Percentiles rank a stretch among this genome's conserved stretches.
These are phyloP conservation scores for Cyclotella distinguenda DNA, from an alignment of 108 stramenopile species.

Conservation along the genomic window DNA sequence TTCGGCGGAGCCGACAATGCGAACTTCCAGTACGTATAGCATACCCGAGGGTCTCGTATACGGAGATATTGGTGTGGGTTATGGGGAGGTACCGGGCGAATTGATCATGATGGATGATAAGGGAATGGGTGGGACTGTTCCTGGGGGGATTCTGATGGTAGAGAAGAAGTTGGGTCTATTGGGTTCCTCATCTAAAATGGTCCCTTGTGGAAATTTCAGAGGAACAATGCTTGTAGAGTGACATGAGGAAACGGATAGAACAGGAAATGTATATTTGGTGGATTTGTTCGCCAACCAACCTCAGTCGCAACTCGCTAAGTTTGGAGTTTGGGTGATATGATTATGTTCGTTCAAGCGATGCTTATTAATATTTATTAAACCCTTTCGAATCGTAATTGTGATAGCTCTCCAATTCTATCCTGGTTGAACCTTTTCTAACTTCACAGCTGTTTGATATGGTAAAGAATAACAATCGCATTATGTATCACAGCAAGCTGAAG, in stretches of 20 bases:
- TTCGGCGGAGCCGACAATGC: slow-evolving; percentile 49
- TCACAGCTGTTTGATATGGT: too few species aligned
- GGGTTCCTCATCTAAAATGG: slow-evolving; percentile 57
- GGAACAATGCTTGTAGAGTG: slow-evolving; percentile 20
- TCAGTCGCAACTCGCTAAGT: too few species aligned
- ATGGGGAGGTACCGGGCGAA: slow-evolving; percentile 51
- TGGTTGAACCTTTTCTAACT: too few species aligned
- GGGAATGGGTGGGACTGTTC: slow-evolving; percentile 30
- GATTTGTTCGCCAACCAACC: too few species aligned
- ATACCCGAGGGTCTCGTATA: slow-evolving; percentile 78
- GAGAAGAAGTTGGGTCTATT: slow-evolving; percentile 74
- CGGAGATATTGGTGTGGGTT: slow-evolving; percentile 60
- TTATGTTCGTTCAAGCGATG: too few species aligned
- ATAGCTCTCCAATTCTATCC: too few species aligned
- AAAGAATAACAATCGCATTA: too few species aligned
- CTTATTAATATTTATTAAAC: too few species aligned
- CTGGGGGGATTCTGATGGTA: slow-evolving; percentile 65
- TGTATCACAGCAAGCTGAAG: too few species aligned
- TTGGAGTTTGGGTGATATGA: too few species aligned
- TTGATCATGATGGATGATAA: slow-evolving; percentile 49
- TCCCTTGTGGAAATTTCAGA: slow-evolving; percentile 73
- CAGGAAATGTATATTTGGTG: too few species aligned
- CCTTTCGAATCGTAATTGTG: too few species aligned
- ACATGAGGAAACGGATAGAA: not conserved
- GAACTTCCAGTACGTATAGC: slow-evolving; percentile 68